A percentile compares a stretch with the other conserved stretches of the same genome.
Conservation (phyloP, 2,329 filamentous ascomycete genomes). For the Cordyceps cicadae region DNA sequence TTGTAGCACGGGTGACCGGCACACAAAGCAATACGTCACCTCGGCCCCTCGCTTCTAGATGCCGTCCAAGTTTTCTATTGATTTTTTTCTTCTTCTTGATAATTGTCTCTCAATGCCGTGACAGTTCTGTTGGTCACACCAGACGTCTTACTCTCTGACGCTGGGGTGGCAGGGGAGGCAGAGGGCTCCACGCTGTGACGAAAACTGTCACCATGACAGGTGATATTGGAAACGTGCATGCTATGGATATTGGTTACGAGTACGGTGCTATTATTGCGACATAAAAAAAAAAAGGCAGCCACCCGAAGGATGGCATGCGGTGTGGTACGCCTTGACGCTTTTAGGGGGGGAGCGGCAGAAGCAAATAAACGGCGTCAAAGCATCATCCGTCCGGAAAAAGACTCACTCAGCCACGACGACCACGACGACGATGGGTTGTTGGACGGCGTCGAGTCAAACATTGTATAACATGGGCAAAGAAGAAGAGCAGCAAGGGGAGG, state of each 20-base stretch:
- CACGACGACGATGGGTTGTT: too few species aligned
- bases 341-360: too few species aligned
- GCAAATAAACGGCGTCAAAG: background rate
- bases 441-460: too few species aligned
- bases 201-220: background rate
- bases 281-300: background rate
- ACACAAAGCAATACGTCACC: background rate
- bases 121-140: slow-evolving; percentile 4
- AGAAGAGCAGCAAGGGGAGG: background rate
- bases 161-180: too few species aligned
- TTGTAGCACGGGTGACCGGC: too few species aligned
- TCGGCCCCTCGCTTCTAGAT: background rate
- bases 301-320: background rate
- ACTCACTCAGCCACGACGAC: background rate
- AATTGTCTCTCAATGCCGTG: background rate
- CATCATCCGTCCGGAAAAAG: background rate
- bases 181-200: background rate
- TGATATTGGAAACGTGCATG: background rate
- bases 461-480: background rate
- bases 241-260: background rate
- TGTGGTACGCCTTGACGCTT: background rate
- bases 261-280: background rate
- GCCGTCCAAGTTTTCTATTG: background rate
- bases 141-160: background rate
- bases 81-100: background rate